Percentiles rank a stretch among this genome's conserved stretches.
Evolutionary conservation across 768 basidiomycete species (phyloP).

Genomic region (Fistulinella prunicolor): DNA sequence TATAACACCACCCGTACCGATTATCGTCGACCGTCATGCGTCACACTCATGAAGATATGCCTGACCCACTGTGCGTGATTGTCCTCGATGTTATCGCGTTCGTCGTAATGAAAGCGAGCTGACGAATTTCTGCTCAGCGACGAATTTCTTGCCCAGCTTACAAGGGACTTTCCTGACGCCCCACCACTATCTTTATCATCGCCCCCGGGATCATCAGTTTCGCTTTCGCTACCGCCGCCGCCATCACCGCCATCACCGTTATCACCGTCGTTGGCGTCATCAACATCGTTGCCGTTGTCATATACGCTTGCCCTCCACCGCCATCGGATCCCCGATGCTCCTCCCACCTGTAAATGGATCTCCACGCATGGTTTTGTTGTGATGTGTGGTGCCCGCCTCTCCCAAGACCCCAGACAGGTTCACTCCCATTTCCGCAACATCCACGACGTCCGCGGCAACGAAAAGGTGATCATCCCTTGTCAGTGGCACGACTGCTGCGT

Average conservation of each 20-base stretch:
- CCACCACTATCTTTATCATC: not conserved
- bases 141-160: constrained; percentile 12
- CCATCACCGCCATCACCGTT: too few species aligned
- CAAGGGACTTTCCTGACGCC: constrained; percentile 1
- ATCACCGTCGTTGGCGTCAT: too few species aligned
- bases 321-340: too few species aligned
- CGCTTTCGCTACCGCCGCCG: too few species aligned
- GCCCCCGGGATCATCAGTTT: too few species aligned
- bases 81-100: not conserved
- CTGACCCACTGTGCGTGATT: constrained; percentile 14
- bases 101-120: not conserved
- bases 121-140: constrained; percentile 5
- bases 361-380: not conserved
- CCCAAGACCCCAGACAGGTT: not conserved
- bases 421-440: constrained; percentile 10
- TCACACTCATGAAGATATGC: not conserved
- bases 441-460: constrained; percentile 17
- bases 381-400: constrained; percentile 5
- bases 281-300: too few species aligned
- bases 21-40: constrained; percentile 1
- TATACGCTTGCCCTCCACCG: not conserved
- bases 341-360: constrained; percentile 12
- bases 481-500: constrained; percentile 10
- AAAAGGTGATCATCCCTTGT: constrained; percentile 11
- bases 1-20: too few species aligned